Percentiles rank a stretch among this genome's conserved stretches.
Conservation (phyloP, 2,329 filamentous ascomycete genomes). For the Neopestalotiopsis sp. region DNA sequence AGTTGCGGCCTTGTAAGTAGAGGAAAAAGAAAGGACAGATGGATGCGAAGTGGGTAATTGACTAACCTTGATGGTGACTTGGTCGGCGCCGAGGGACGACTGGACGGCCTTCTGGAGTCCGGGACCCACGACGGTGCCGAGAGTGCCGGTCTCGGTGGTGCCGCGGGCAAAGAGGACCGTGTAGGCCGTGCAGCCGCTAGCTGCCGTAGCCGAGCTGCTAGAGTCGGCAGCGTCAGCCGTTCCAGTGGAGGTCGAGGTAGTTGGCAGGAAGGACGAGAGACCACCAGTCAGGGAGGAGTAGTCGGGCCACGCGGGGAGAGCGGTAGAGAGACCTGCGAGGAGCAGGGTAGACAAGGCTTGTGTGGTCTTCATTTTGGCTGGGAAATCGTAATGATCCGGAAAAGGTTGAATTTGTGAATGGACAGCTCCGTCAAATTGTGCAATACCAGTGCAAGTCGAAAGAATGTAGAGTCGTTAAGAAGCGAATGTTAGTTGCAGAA, state of each 20-base stretch:
- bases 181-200: conserved; percentile 18
- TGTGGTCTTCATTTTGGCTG: conserved; percentile 12
- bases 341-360: neutral
- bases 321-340: neutral
- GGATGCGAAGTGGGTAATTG: neutral
- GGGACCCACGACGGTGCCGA: conserved; percentile 18
- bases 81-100: conserved; percentile 12
- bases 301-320: neutral
- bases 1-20: neutral
- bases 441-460: neutral
- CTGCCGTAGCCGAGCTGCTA: conserved; percentile 10
- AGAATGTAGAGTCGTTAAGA: neutral
- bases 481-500: neutral
- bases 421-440: neutral
- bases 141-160: conserved; percentile 19
- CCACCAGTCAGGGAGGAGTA: neutral
- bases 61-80: conserved; percentile 17
- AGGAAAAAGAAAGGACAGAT: neutral
- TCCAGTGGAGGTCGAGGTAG: conserved; percentile 9
- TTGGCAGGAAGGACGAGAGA: neutral
- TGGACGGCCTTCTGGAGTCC: conserved; percentile 12
- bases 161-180: conserved; percentile 19
- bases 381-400: neutral
- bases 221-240: conserved; percentile 14
- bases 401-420: neutral